These are phyloP conservation scores for Leptographium galeiforme DNA, from an alignment of 2,329 filamentous ascomycete genomes.

Conservation along the genomic window DNA sequence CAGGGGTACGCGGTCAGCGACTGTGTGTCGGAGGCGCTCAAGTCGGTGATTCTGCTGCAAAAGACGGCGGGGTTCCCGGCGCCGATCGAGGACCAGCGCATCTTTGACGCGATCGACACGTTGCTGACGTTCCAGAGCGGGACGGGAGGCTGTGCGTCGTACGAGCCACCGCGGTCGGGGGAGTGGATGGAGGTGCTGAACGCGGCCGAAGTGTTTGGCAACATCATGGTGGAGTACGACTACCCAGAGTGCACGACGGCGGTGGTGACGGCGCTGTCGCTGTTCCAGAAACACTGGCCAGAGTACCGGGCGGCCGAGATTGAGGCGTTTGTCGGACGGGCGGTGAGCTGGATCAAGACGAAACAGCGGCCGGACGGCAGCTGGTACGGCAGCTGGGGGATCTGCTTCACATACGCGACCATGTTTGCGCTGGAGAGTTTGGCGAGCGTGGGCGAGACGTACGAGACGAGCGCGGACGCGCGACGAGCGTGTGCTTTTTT, in stretches of 20 bases:
- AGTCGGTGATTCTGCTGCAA: conserved; percentile 71
- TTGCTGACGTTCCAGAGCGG: conserved; percentile 82
- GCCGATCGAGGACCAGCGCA: conserved; percentile 60
- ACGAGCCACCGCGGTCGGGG: conserved; percentile 71
- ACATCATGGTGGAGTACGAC: conserved; percentile 98
- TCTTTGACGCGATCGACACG: conserved; percentile 83
- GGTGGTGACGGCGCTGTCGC: conserved; percentile 71
- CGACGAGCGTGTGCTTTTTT: conserved; percentile 75
- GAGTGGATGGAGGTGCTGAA: conserved; percentile 75
- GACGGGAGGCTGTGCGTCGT: conserved; percentile 77
- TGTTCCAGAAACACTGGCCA: conserved; percentile 73
- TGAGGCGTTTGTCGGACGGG: conserved; percentile 53
- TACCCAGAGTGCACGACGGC: conserved; percentile 97
- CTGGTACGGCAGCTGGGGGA: conserved; percentile 97
- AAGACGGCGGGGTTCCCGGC: conserved; percentile 61
- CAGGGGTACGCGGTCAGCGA: conserved; percentile 96
- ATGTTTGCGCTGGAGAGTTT: conserved; percentile 94
- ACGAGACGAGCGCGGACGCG: conserved; percentile 56
- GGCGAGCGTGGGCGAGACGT: conserved; percentile 67
- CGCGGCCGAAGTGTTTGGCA: conserved; percentile 88
- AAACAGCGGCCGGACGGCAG: conserved; percentile 71
- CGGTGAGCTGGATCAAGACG: conserved; percentile 70
- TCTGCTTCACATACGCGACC: conserved; percentile 92
- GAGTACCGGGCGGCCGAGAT: conserved; percentile 70
- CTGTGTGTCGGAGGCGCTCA: conserved; percentile 83